Conservation (phyloP, 139 green algal species). For the Chlamydomonas schloesseri region DNA sequence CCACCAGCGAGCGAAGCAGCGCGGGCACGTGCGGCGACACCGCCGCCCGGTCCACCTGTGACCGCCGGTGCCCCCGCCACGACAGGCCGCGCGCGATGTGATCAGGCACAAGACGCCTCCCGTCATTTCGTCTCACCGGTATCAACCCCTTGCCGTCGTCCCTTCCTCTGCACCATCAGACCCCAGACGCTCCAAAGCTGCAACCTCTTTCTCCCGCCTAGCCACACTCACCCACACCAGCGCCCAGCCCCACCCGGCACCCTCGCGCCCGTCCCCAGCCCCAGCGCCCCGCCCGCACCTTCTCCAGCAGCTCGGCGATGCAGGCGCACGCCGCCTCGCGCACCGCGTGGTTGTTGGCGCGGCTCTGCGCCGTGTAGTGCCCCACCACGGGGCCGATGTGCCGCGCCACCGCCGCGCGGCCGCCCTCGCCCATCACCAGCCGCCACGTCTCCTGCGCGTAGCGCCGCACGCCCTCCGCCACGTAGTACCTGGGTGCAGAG, state of each 20-base stretch:
- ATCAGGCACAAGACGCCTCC: too few relatives aligned
- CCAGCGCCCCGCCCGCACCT: conserved; percentile 74
- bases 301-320: conserved; percentile 92
- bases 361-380: conserved; percentile 51
- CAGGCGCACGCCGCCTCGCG: conserved; percentile 92
- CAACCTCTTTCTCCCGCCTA: too few relatives aligned
- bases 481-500: conserved; percentile 80
- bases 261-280: too few relatives aligned
- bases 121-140: too few relatives aligned
- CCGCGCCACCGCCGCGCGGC: conserved; percentile 72
- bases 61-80: too few relatives aligned
- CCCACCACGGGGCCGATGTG: conserved; percentile 52
- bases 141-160: too few relatives aligned
- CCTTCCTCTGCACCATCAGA: too few relatives aligned
- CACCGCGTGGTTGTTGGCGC: conserved; percentile 90
- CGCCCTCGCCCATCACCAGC: conserved; percentile 71
- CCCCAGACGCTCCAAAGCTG: too few relatives aligned
- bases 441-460: conserved; percentile 92
- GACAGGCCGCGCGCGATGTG: too few relatives aligned
- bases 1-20: conserved; percentile 78
- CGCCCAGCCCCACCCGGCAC: too few relatives aligned
- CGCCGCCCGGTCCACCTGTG: conserved; percentile 61
- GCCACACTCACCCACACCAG: too few relatives aligned
- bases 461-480: conserved; percentile 90
- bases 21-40: conserved; percentile 75